Conservation (phyloP, 2,329 filamentous ascomycete genomes). For the Lomentospora prolificans region DNA sequence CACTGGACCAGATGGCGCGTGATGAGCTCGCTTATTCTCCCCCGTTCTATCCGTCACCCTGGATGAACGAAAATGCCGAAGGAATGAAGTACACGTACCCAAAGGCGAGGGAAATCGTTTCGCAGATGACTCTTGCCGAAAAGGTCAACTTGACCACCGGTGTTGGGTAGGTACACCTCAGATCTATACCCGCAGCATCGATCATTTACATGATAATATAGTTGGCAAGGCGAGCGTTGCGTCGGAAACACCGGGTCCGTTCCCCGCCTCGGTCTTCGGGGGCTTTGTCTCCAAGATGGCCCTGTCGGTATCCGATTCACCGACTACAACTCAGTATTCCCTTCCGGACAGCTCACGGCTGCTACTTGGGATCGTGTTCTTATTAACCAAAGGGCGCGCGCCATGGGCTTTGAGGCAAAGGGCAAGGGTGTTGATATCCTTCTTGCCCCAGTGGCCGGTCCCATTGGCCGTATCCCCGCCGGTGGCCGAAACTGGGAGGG, state of each 20-base stretch:
- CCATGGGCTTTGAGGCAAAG: constrained; percentile 52
- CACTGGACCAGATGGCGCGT: not conserved
- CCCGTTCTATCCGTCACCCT: constrained; percentile 78
- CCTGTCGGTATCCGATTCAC: constrained; percentile 68
- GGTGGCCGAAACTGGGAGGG: constrained; percentile 56
- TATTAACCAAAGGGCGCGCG: constrained; percentile 41
- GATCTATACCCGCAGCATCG: not conserved
- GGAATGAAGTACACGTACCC: constrained; percentile 68
- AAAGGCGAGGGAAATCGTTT: constrained; percentile 70
- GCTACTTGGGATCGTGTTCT: constrained; percentile 73
- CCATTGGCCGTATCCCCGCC: constrained; percentile 34
- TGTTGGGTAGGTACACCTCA: constrained; percentile 52
- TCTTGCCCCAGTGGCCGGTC: constrained; percentile 41
- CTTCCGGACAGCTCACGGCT: constrained; percentile 67
- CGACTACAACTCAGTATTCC: constrained; percentile 76
- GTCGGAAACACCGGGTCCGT: constrained; percentile 68
- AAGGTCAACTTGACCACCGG: constrained; percentile 96
- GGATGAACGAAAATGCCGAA: constrained; percentile 63
- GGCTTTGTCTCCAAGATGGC: constrained; percentile 79
- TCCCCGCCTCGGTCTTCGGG: constrained; percentile 58
- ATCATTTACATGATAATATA: constrained; percentile 10
- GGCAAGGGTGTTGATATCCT: constrained; percentile 69
- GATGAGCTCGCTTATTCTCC: constrained; percentile 28
- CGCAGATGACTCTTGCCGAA: constrained; percentile 71
- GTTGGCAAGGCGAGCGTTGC: constrained; percentile 52